These are phyloP conservation scores for Pseudogymnoascus destructans DNA, from an alignment of 2,329 filamentous ascomycete species.

Conservation along the genomic window DNA sequence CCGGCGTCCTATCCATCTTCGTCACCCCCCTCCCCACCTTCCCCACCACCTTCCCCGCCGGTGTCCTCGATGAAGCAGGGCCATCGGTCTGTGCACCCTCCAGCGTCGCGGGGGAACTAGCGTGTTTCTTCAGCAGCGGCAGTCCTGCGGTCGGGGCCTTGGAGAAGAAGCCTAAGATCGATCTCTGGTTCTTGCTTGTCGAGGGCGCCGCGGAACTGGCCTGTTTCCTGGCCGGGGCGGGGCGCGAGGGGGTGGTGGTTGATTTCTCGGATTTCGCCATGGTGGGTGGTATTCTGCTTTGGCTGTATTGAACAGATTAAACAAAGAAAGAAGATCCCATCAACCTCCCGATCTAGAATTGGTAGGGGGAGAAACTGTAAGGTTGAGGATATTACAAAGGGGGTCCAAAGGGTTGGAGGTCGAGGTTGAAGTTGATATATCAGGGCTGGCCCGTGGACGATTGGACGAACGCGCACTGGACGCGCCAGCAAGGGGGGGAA, in stretches of 20 bases:
- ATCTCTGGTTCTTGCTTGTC: conserved; percentile 47
- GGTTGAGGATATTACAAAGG: not conserved
- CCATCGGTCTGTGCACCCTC: conserved; percentile 23
- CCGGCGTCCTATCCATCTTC: conserved; percentile 46
- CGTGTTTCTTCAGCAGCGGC: conserved; percentile 23
- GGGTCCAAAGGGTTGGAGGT: not conserved
- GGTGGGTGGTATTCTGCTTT: not conserved
- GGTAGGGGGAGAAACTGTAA: not conserved
- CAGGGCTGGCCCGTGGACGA: not conserved
- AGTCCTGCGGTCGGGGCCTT: conserved; percentile 34
- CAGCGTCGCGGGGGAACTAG: not conserved
- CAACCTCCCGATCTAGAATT: not conserved
- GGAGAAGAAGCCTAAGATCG: conserved; percentile 69
- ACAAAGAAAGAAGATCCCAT: not conserved
- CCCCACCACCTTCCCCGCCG: conserved; percentile 22
- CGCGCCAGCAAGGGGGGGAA: not conserved
- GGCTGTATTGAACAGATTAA: not conserved
- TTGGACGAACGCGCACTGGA: not conserved
- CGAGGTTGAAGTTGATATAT: not conserved
- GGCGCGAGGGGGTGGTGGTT: not conserved
- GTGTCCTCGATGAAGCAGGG: conserved; percentile 28
- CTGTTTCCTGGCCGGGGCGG: not conserved
- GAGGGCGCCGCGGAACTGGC: not conserved
- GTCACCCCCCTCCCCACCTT: conserved; percentile 8
- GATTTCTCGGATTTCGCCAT: not conserved